Base-by-base conservation (phyloP, 441 rosid species). In the Corymbia citriodora region DNA sequence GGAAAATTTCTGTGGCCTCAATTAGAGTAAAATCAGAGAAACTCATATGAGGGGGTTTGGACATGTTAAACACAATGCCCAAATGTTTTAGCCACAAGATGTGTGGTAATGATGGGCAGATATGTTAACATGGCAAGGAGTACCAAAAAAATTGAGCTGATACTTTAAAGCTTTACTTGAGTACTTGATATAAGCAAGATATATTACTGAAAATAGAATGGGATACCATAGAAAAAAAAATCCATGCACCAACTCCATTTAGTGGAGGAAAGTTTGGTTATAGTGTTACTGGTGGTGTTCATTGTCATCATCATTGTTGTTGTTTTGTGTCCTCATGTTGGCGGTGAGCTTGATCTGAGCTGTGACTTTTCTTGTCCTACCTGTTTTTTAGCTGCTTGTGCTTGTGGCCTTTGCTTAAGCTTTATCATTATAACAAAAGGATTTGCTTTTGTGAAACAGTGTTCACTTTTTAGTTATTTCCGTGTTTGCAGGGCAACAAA, bases 401-500 rank as follows among this genome's bases (percentile, higher is more conserved):
- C 18, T 79, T 45, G 10, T 79, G 53, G 31, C 86, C 86, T 81
- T 81, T 48, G 53, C 53, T 13, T 45, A 81, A 81, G 53, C 86
- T 48, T 21, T 48, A 48, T 81, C 25, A 48, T 27, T 81, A 45
- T 81, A 81, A 81, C 2, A 48, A 13, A 48, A 81, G 53, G 53
- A 7, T 25, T 79, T 81, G 31, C 86, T 48, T 81, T 45, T 81
- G 86, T 45, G 86, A 81, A 79, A 48, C 53, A 48, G 7, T 27
- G 50, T 87, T 70, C 53, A 40, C 31, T 85, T 15, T 86, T 82
- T 90, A n/a, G 89, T 74, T 52, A 50, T 90, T 89, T 92, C 45
- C 87, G 85, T 90, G 85, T 92, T 89, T 94, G 86, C 96, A 98
- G 99, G 95, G 98, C 98, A 90, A 91, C 96, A 79, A 96, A 94